A percentile compares a stretch with the other conserved stretches of the same genome.
phyloP scores from a whole-genome alignment of 78 protist species.

The Mastigamoeba balamuthi region DNA sequence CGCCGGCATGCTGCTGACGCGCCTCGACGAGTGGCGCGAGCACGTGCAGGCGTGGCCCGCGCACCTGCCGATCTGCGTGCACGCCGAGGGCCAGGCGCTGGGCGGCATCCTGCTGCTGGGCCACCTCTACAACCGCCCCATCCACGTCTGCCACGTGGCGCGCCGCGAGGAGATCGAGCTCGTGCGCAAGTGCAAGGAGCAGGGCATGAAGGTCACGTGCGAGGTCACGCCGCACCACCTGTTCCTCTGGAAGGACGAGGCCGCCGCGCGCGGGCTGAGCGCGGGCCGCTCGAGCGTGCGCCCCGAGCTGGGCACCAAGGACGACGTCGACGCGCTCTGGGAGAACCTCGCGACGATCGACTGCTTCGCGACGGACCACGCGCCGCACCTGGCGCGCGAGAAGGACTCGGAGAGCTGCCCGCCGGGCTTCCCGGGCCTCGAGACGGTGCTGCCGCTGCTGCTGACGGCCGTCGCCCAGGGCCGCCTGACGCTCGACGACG shows the following conservation, averaged over 20 bases:
- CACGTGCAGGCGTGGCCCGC: constrained; percentile 43
- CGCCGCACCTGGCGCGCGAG: constrained; percentile 57
- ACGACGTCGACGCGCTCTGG: constrained; percentile 57
- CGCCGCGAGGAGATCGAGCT: constrained; percentile 44
- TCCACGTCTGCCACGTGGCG: constrained; percentile 46
- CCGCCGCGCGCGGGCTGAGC: constrained; percentile 23
- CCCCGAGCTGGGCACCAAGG: constrained; percentile 35
- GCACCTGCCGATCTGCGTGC: constrained; percentile 42
- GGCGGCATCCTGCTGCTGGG: constrained; percentile 42
- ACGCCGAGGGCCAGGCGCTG: constrained; percentile 44
- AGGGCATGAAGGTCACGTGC: constrained; percentile 52
- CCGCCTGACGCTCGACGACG: constrained; percentile 41
- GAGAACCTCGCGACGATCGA: constrained; percentile 57
- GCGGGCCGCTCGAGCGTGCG: constrained; percentile 20
- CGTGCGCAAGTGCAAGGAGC: constrained; percentile 47
- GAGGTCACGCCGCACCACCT: constrained; percentile 55
- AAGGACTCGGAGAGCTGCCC: constrained; percentile 35
- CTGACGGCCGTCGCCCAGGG: constrained; percentile 51
- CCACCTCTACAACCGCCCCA: constrained; percentile 27
- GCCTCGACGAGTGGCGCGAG: constrained; percentile 42
- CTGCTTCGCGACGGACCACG: constrained; percentile 60
- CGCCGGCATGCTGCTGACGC: constrained; percentile 32
- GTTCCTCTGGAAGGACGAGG: constrained; percentile 21
- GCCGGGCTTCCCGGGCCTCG: constrained; percentile 69
- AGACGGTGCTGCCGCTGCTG: constrained; percentile 53